A percentile compares a stretch with the other conserved stretches of the same genome.
Evolutionary conservation across 225 moss, liverwort and hornwort species (phyloP).

Genomic region (Antitrichia curtipendula): DNA sequence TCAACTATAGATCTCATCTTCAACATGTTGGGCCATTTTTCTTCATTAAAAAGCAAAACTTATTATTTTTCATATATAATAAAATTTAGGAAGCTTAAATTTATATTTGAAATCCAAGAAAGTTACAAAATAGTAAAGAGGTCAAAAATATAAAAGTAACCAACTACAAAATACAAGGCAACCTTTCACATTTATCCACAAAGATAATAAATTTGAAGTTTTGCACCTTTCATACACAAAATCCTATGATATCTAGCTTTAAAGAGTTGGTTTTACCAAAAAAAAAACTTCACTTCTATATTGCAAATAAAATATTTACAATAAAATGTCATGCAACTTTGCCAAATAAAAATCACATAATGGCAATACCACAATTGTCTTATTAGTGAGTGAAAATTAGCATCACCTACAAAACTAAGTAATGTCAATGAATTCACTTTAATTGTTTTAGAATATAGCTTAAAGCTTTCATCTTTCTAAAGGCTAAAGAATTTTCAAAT

Average conservation of each 20-base stretch:
- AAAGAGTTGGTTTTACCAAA: too few species aligned
- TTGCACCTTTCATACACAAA: not conserved
- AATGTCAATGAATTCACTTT: not conserved
- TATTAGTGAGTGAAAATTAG: not conserved
- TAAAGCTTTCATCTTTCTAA: not conserved
- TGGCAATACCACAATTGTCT: not conserved
- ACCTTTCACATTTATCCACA: not conserved
- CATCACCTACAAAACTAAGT: not conserved
- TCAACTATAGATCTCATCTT: not conserved
- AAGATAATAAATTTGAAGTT: not conserved
- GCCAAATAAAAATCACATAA: rapidly evolving
- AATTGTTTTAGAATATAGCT: not conserved
- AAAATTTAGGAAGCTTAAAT: not conserved
- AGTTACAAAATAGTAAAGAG: not conserved
- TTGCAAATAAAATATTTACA: not conserved
- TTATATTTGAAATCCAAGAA: not conserved
- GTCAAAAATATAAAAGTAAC: not conserved
- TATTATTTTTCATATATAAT: not conserved
- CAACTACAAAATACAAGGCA: not conserved
- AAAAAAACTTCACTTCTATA: not conserved
- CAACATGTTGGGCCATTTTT: not conserved
- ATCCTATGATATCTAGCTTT: rapidly evolving
- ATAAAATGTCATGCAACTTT: not conserved
- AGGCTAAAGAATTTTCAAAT: not conserved
- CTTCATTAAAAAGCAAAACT: not conserved